Evolutionary conservation across 768 basidiomycete species (phyloP).

Genomic region (Suillus hirtellus): DNA sequence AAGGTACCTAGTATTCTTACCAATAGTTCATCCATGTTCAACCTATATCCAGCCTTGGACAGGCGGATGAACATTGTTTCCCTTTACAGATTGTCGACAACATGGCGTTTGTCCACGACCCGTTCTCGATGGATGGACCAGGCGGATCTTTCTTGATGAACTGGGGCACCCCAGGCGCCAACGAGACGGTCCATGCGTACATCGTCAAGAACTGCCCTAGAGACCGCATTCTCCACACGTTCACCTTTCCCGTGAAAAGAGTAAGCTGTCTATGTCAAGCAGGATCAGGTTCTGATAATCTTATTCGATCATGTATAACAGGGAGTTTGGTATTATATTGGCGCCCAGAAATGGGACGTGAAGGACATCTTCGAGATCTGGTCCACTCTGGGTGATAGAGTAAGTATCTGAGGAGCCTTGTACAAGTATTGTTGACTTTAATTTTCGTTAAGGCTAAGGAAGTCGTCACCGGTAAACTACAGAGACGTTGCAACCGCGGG

Average conservation of each 20-base stretch:
- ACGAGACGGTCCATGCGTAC: slow-evolving; percentile 35
- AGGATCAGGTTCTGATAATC: slow-evolving; percentile 13
- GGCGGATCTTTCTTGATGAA: slow-evolving; percentile 49
- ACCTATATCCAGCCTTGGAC: slow-evolving; percentile 32
- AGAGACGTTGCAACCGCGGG: slow-evolving; percentile 35
- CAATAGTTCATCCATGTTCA: neutral
- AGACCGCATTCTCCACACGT: slow-evolving; percentile 46
- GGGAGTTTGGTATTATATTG: slow-evolving; percentile 53
- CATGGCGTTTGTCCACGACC: slow-evolving; percentile 55
- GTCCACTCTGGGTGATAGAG: slow-evolving; percentile 39
- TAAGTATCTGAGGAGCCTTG: slow-evolving; percentile 20
- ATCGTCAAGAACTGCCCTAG: slow-evolving; percentile 27
- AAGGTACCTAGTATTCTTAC: slow-evolving; percentile 20
- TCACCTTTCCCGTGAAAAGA: slow-evolving; percentile 47
- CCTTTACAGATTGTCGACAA: slow-evolving; percentile 40
- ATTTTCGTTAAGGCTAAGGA: slow-evolving; percentile 30
- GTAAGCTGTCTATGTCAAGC: slow-evolving; percentile 28
- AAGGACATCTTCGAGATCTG: slow-evolving; percentile 36
- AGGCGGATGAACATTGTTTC: slow-evolving; percentile 42
- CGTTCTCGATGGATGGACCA: slow-evolving; percentile 52
- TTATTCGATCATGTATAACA: slow-evolving; percentile 20
- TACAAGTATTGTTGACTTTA: slow-evolving; percentile 13
- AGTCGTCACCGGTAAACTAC: slow-evolving; percentile 36
- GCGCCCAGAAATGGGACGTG: slow-evolving; percentile 46
- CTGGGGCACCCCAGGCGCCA: slow-evolving; percentile 45